Evolutionary conservation across 768 basidiomycete genomes (phyloP), one percentile per base, ranked within the genome.

Genomic region (Scleroderma bovista): DNA sequence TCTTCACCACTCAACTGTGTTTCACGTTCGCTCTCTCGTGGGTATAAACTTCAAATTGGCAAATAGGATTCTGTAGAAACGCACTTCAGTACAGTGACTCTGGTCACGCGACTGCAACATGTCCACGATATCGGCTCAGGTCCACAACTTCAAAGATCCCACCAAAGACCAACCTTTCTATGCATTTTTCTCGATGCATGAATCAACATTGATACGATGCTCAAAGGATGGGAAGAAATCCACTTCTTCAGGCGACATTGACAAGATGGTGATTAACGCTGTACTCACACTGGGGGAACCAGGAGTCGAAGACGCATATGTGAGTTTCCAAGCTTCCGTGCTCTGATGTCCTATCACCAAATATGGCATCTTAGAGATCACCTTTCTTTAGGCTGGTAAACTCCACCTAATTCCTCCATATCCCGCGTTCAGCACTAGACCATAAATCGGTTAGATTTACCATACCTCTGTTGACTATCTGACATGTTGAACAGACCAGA

Each of bases 401-500:
- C 72, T 98, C 36, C 78, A 93, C 62, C 76, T 99, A 38, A 76
- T 95, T 53, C 81, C 93, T 9, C 92, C 93, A 0, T 98, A 88
- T 69, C 76, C 98, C 8, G 81, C 88, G 17, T 99, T 98, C 69
- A 72, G 84, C 12, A 6, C 69, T 95, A 22, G 96, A 99, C 68
- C 82, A 86, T 61, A 93, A 93, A 64, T 93, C 91, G 20, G 93
- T 93, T 51, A 78, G 86, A 39, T 93, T n/a, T n/a, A n/a, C n/a
- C n/a, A n/a, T n/a, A n/a, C n/a, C n/a, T n/a, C n/a, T n/a, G n/a
- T n/a, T n/a, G 47, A 93, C 93, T 6, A 82, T 99, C 57, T 80
- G 96, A 46, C 75, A 95, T 48, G 96, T 99, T 17, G 96, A 99
- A 69, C 75, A n/a, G n/a, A n/a, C n/a, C n/a, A n/a, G n/a, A n/a